Conservation (phyloP, 768 basidiomycete species). For the Saitozyma sp. region DNA sequence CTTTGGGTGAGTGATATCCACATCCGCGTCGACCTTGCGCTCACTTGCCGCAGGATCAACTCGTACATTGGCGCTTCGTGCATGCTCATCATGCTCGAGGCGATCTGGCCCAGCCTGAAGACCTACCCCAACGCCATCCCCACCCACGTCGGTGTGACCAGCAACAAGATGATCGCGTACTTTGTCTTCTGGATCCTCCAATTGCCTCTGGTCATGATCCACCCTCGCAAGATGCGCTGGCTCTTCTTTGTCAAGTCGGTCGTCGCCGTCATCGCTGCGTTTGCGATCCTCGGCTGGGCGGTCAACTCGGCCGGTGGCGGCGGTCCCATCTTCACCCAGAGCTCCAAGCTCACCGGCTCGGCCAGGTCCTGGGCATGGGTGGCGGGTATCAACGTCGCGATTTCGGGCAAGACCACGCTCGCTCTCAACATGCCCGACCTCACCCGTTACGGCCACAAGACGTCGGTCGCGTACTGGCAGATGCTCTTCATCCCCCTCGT, state of each 20-base stretch:
- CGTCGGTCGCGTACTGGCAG: constrained; percentile 61
- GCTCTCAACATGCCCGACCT: constrained; percentile 71
- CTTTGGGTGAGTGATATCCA: constrained; percentile 49
- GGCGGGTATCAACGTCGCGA: constrained; percentile 69
- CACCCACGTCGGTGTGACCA: constrained; percentile 35
- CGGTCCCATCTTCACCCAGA: constrained; percentile 62
- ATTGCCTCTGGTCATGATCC: constrained; percentile 51
- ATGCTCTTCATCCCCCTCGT: constrained; percentile 71
- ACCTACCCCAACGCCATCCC: constrained; percentile 35
- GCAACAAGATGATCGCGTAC: constrained; percentile 44
- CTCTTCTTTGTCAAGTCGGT: constrained; percentile 71
- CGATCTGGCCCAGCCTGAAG: constrained; percentile 49
- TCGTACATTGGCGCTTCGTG: constrained; percentile 48
- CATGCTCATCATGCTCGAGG: constrained; percentile 46
- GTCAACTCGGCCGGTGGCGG: constrained; percentile 61
- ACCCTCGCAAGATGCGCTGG: constrained; percentile 73
- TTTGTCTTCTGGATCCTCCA: constrained; percentile 48
- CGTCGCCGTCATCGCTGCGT: constrained; percentile 65
- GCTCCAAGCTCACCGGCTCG: constrained; percentile 60
- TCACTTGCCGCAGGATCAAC: constrained; percentile 32
- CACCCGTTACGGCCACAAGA: constrained; percentile 69
- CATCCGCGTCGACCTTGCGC: background rate
- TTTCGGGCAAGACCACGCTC: constrained; percentile 64
- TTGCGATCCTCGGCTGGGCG: constrained; percentile 78
- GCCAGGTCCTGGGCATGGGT: constrained; percentile 76